Evolutionary conservation across 1,139 yeast genomes (phyloP).

Genomic region (Blastobotrys raffinosifermentans): DNA sequence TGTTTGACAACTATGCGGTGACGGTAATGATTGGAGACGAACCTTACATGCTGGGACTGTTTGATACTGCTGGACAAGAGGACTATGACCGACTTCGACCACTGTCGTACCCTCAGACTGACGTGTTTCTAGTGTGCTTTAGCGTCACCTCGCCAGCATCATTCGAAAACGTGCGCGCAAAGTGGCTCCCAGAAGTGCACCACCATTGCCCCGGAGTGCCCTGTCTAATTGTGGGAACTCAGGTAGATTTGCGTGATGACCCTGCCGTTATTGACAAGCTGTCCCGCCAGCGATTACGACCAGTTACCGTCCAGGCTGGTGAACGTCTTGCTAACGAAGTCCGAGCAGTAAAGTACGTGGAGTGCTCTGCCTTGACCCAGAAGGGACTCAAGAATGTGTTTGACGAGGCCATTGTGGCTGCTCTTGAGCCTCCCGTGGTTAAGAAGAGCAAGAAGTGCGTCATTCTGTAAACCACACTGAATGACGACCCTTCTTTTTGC

Average conservation of each 20-base stretch:
- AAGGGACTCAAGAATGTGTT: conserved; percentile 92
- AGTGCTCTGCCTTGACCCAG: conserved; percentile 96
- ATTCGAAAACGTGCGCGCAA: conserved; percentile 95
- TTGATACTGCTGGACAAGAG: conserved; percentile 99
- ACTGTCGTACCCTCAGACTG: conserved; percentile 92
- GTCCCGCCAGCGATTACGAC: conserved; percentile 83
- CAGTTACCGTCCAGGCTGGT: conserved; percentile 83
- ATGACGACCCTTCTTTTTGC: not conserved
- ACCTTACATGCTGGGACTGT: conserved; percentile 91
- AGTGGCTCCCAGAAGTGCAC: conserved; percentile 98
- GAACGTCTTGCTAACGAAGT: conserved; percentile 89
- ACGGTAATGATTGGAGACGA: conserved; percentile 98
- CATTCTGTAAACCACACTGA: conserved; percentile 45
- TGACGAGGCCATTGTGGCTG: conserved; percentile 93
- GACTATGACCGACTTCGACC: conserved; percentile 98
- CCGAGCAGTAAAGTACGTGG: conserved; percentile 93
- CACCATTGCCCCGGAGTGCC: conserved; percentile 99
- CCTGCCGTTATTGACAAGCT: conserved; percentile 84
- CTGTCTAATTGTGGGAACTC: conserved; percentile 92
- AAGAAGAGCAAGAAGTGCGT: conserved; percentile 81
- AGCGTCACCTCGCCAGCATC: conserved; percentile 95
- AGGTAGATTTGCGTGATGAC: conserved; percentile 89
- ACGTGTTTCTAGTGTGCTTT: conserved; percentile 90
- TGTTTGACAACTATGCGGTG: conserved; percentile 94
- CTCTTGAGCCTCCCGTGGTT: conserved; percentile 84